Evolutionary conservation across 2,329 filamentous ascomycete species (phyloP).

Genomic region (Colletotrichum abscissum): DNA sequence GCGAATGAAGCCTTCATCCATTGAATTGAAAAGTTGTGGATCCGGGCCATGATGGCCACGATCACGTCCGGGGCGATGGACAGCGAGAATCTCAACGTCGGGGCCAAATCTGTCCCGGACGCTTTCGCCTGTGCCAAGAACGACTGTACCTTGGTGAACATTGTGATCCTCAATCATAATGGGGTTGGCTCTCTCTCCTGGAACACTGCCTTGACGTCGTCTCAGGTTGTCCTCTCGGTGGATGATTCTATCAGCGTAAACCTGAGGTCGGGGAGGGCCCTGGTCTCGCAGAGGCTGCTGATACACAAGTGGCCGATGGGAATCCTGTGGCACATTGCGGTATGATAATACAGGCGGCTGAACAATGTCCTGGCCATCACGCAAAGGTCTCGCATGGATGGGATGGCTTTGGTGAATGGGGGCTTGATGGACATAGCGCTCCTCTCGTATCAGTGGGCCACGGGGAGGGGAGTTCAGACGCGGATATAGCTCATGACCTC

Average conservation of each 20-base stretch:
- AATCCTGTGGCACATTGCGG: slow-evolving; percentile 32
- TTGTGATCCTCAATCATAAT: slow-evolving; percentile 54
- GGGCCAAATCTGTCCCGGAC: slow-evolving; percentile 33
- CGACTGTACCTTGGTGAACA: neutral
- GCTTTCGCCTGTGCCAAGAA: slow-evolving; percentile 50
- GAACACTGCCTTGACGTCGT: neutral
- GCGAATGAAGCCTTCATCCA: slow-evolving; percentile 30
- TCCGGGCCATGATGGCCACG: slow-evolving; percentile 14
- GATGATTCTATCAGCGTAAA: slow-evolving; percentile 21
- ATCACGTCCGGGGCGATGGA: slow-evolving; percentile 25
- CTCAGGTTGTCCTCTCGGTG: neutral
- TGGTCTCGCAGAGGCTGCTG: slow-evolving; percentile 41
- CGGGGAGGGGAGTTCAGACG: slow-evolving; percentile 11
- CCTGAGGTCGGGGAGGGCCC: slow-evolving; percentile 45
- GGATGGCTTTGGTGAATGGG: slow-evolving; percentile 11
- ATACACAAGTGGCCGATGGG: slow-evolving; percentile 33
- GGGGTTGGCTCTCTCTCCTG: slow-evolving; percentile 45
- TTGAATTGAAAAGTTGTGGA: neutral
- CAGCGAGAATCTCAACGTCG: slow-evolving; percentile 32
- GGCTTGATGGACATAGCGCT: neutral
- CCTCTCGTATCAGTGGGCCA: slow-evolving; percentile 5
- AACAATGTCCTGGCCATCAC: neutral
- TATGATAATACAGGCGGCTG: neutral
- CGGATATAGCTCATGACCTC: slow-evolving; percentile 7
- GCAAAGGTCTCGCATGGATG: neutral